Base-by-base conservation (phyloP, 2,329 filamentous ascomycete genomes). In the Sporothrix protearum region DNA sequence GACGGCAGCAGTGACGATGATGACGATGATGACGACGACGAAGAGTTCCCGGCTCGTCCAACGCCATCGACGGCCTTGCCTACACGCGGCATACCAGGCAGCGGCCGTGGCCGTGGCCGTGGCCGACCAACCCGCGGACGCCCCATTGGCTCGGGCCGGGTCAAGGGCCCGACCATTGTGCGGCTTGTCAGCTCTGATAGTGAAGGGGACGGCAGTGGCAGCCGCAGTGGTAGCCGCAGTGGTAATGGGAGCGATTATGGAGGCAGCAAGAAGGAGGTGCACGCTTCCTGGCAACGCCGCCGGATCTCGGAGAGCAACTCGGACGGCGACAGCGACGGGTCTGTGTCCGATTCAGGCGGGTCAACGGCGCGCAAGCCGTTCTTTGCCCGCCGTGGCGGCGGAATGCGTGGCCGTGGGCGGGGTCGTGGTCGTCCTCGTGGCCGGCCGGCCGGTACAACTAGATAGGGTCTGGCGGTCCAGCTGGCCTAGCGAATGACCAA, bases 121-220 rank as follows among this genome's bases (percentile, higher is more conserved):
- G 68, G 69, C 30, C 47, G 71, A 1, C 66, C 66, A 4, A 25
- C 47, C 0, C 51, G 51, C 10, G 55, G 53, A 4, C n/a, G 47
- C 1, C 8, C 55, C 3, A n/a, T 33, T 3, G 57, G 51, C 1
- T 5, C 47, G 4, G 16, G 30, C 0, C 6, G 16, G 14, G 66
- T 28, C 3, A 49, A 76, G 19, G 77, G 77, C 12, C 78, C 77
- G 10, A 81, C 80, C 0, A 73, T 81, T 10, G 79, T 82, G 28
- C 75, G 80, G 28, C 75, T 81, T 36, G 73, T 76, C 10, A 76
- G 76, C 2, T 76, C 76, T 77, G 75, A 76, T 70, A 75, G 74
- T 66, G 76, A 77, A n/a, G 75, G 76, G 22, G 75, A 76, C 64
- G 70, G 63, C 6, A 69, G 67, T 36, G 71, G 69, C 28, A 69